Conservation (phyloP, 805 yeast species). For the Candida awuae region DNA sequence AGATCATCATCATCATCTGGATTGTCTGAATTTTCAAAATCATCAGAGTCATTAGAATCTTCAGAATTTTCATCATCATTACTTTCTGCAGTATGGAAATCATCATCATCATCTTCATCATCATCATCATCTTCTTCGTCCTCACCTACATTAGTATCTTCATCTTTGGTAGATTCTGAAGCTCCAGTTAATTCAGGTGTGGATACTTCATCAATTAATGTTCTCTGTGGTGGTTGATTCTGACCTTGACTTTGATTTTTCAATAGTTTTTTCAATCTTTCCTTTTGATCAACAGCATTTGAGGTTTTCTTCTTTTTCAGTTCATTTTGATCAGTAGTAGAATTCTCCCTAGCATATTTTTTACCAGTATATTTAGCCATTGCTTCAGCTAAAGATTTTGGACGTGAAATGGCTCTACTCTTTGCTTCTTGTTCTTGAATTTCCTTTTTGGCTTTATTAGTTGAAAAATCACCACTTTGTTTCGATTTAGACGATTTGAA, state of each 20-base stretch:
- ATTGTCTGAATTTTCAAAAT: conserved; percentile 21
- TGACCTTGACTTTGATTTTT: conserved; percentile 10
- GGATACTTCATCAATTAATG: not conserved
- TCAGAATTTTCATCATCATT: conserved; percentile 1
- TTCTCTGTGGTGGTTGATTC: not conserved
- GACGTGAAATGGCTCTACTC: conserved; percentile 22
- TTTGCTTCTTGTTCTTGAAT: not conserved
- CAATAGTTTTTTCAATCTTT: conserved; percentile 9
- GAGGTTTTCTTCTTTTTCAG: conserved; percentile 26
- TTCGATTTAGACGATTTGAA: conserved; percentile 26
- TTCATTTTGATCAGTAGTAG: conserved; percentile 33
- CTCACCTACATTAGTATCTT: conserved; percentile 2
- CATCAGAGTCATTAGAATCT: conserved; percentile 15
- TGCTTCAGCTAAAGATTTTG: conserved; percentile 50
- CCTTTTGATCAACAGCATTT: conserved; percentile 4
- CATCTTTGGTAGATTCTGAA: not conserved
- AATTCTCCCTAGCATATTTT: conserved; percentile 27
- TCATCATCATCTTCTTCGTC: conserved; percentile 6
- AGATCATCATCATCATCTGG: not conserved
- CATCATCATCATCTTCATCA: conserved; percentile 19
- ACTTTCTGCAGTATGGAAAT: conserved; percentile 18
- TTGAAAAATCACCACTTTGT: conserved; percentile 1
- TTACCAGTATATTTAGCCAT: conserved; percentile 51
- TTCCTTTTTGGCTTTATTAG: not conserved
- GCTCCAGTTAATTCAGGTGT: not conserved